phyloP scores from a whole-genome alignment of 2,329 filamentous ascomycete species.

The Cercospora beticola region DNA sequence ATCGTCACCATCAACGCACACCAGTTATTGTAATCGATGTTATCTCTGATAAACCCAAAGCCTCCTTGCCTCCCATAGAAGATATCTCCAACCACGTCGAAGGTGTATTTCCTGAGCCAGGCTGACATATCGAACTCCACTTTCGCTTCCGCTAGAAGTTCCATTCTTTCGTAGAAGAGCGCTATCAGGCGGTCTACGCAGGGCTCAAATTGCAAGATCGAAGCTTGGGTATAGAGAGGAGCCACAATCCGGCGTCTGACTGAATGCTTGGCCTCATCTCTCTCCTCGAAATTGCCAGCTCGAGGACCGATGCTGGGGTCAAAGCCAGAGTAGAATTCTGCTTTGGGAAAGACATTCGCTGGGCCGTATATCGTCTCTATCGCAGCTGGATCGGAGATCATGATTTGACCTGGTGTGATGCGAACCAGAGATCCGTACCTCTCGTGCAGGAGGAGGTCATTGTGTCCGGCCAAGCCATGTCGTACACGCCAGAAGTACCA shows the following conservation, averaged over 20 bases:
- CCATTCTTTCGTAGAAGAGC: slow-evolving; percentile 13
- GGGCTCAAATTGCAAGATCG: slow-evolving; percentile 12
- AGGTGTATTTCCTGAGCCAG: slow-evolving; percentile 19
- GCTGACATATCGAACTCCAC: slow-evolving; percentile 8
- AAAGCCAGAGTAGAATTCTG: slow-evolving; percentile 22
- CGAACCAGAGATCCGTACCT: slow-evolving; percentile 48
- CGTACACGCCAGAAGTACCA: slow-evolving; percentile 12
- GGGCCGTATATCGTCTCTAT: slow-evolving; percentile 46
- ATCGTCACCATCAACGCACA: slow-evolving; percentile 15
- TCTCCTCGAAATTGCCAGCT: slow-evolving; percentile 10
- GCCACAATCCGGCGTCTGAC: slow-evolving; percentile 9
- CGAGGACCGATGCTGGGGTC: slow-evolving; percentile 6
- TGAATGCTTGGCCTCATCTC: slow-evolving; percentile 10
- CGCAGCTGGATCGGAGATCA: slow-evolving; percentile 41
- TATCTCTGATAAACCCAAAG: slow-evolving; percentile 14
- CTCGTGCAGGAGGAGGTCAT: slow-evolving; percentile 34
- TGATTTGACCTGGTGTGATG: slow-evolving; percentile 49
- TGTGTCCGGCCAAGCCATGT: neutral
- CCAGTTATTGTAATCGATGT: slow-evolving; percentile 19
- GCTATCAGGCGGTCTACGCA: slow-evolving; percentile 15
- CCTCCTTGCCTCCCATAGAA: slow-evolving; percentile 16
- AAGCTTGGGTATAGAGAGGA: slow-evolving; percentile 14
- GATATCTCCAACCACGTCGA: slow-evolving; percentile 19
- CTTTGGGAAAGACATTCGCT: slow-evolving; percentile 26
- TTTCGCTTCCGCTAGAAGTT: neutral